Conservation (phyloP, 129 eudicot species). For the Pseudognaphalium luteoalbum region DNA sequence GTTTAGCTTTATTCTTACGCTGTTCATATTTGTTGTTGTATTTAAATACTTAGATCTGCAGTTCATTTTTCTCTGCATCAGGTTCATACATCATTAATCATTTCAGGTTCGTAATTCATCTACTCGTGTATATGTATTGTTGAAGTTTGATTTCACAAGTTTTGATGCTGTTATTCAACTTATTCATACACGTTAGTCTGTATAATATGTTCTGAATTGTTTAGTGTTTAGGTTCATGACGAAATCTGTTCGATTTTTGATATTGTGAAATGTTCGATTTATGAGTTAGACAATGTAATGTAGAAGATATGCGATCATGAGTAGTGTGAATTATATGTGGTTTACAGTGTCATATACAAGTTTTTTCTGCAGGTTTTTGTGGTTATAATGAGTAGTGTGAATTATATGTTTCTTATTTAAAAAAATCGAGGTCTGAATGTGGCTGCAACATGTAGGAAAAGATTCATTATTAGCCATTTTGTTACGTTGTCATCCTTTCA, state of each 20-base stretch:
- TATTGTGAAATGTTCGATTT: slow-evolving; percentile 1
- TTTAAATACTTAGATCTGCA: slow-evolving; percentile 39
- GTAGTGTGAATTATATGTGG: neutral
- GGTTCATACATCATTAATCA: slow-evolving; percentile 5
- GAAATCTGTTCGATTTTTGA: neutral
- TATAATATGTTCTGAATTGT: neutral
- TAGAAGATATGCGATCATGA: neutral
- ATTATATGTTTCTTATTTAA: neutral
- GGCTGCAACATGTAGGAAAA: neutral
- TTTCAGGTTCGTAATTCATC: slow-evolving; percentile 25
- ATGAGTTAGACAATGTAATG: neutral
- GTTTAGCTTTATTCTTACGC: slow-evolving; percentile 37
- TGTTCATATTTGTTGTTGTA: slow-evolving; percentile 15
- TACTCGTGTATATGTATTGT: neutral
- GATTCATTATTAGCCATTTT: neutral
- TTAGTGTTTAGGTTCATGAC: slow-evolving; percentile 6
- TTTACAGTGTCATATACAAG: neutral
- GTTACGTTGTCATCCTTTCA: neutral
- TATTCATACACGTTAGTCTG: neutral
- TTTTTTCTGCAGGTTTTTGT: neutral
- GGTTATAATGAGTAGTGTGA: neutral
- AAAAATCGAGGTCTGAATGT: neutral
- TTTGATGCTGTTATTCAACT: neutral
- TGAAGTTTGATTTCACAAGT: slow-evolving; percentile 10
- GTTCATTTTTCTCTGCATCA: slow-evolving; percentile 20